Percentiles rank a stretch among this genome's conserved stretches.
Conservation (phyloP, 192 early-diverging fungal genomes). For the Glomus cerebriforme region DNA sequence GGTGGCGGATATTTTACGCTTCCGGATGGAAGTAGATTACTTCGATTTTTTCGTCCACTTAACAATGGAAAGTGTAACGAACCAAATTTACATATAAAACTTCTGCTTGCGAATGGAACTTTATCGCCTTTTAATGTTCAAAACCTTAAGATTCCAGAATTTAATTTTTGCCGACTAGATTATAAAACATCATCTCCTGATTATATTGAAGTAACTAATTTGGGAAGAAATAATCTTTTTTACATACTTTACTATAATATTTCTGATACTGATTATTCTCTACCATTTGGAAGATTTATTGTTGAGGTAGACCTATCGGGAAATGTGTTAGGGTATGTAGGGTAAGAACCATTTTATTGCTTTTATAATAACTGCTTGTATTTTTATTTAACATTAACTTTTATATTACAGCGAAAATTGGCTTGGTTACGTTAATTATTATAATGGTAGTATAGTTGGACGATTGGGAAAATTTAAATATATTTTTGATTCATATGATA, state of each 20-base stretch:
- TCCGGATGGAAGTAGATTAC: not conserved
- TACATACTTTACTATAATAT: not conserved
- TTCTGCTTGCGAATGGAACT: not conserved
- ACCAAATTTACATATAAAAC: not conserved
- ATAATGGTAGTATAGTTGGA: too few species aligned
- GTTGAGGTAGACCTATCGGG: not conserved
- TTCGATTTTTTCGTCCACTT: not conserved
- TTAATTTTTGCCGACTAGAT: not conserved
- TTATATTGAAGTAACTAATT: not conserved
- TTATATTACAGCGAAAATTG: not conserved
- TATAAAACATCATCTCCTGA: not conserved
- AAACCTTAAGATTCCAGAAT: not conserved
- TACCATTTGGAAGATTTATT: not conserved
- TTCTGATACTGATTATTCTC: not conserved
- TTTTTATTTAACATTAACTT: not conserved
- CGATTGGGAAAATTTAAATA: too few species aligned
- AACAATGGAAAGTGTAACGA: not conserved
- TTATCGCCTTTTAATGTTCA: not conserved
- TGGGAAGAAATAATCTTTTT: not conserved
- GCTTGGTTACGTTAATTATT: too few species aligned
- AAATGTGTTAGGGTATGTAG: not conserved
- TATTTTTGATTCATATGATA: too few species aligned
- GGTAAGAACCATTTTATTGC: not conserved
- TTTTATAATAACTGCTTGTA: not conserved
- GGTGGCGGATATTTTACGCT: not conserved